phyloP scores from a whole-genome alignment of 768 basidiomycete genomes.

The Aureoboletus auriporus region DNA sequence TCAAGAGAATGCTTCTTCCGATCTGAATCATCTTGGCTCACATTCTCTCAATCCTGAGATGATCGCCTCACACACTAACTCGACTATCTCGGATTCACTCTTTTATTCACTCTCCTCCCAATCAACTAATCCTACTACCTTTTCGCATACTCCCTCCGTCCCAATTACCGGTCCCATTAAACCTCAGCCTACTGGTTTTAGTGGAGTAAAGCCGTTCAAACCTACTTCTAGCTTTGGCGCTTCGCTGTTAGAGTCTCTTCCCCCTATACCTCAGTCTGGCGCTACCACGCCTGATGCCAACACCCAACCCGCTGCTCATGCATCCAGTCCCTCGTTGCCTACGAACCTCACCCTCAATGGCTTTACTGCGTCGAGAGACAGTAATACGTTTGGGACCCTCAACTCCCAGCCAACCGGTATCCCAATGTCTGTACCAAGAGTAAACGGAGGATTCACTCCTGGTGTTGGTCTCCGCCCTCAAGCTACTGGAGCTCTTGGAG shows the following conservation, averaged over 20 bases:
- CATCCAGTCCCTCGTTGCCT: constrained; percentile 25
- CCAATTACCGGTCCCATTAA: constrained; percentile 32
- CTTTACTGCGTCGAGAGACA: constrained; percentile 13
- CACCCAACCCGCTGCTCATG: constrained; percentile 8
- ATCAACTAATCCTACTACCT: constrained; percentile 42
- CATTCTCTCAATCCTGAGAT: constrained; percentile 28
- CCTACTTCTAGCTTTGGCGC: constrained; percentile 80
- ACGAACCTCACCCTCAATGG: constrained; percentile 11
- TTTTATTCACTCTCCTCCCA: constrained; percentile 48
- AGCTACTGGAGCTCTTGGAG: constrained; percentile 48
- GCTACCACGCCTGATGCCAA: constrained; percentile 42
- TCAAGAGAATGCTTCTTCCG: constrained; percentile 18
- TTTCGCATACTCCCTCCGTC: constrained; percentile 32
- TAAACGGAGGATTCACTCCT: constrained; percentile 25
- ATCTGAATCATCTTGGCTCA: constrained; percentile 13
- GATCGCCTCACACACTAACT: constrained; percentile 36
- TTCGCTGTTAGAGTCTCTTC: constrained; percentile 66
- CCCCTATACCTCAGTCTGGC: constrained; percentile 63
- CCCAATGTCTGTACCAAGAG: constrained; percentile 2
- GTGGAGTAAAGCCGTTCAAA: constrained; percentile 76
- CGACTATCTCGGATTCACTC: constrained; percentile 44
- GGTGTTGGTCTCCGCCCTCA: constrained; percentile 55
- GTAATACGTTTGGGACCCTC: constrained; percentile 24
- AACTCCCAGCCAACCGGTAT: constrained; percentile 34
- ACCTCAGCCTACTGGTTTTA: constrained; percentile 47